These are phyloP conservation scores for Teratosphaeria pseudoeucalypti DNA, from an alignment of 2,329 filamentous ascomycete genomes.

Conservation along the genomic window DNA sequence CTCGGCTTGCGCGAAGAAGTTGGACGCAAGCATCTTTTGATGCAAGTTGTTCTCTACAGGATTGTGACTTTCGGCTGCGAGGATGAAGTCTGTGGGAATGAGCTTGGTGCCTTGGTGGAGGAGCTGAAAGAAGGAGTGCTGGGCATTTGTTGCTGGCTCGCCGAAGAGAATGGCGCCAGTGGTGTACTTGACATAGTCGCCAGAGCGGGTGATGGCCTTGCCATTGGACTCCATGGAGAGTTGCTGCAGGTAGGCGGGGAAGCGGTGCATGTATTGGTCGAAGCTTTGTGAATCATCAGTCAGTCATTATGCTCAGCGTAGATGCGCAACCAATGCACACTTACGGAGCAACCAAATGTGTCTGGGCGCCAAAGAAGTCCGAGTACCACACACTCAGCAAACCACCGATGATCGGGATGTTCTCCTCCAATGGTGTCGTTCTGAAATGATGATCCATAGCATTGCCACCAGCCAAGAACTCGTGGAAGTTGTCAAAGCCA, in stretches of 20 bases:
- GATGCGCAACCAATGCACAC: conserved; percentile 26
- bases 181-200: conserved; percentile 89
- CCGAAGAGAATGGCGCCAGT: conserved; percentile 94
- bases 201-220: conserved; percentile 85
- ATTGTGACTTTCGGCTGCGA: conserved; percentile 95
- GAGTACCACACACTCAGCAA: conserved; percentile 97
- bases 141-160: conserved; percentile 96
- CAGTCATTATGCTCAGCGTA: conserved; percentile 6
- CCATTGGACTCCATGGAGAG: conserved; percentile 99
- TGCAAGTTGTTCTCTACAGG: conserved; percentile 84
- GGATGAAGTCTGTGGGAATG: conserved; percentile 95
- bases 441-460: conserved; percentile 99
- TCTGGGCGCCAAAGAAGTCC: conserved; percentile 97
- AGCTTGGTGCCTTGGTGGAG: conserved; percentile 98
- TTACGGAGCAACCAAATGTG: conserved; percentile 89
- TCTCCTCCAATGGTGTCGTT: conserved; percentile 79
- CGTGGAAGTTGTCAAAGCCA: conserved; percentile 93
- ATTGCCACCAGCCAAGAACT: conserved; percentile 88
- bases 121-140: conserved; percentile 99
- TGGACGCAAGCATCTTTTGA: conserved; percentile 90
- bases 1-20: conserved; percentile 84
- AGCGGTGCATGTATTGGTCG: conserved; percentile 97
- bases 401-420: conserved; percentile 87
- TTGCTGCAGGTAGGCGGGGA: conserved; percentile 98
- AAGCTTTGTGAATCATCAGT: conserved; percentile 46